These are phyloP conservation scores for Coffea humblotiana DNA, from an alignment of 305 asterid genomes.

Conservation along the genomic window DNA sequence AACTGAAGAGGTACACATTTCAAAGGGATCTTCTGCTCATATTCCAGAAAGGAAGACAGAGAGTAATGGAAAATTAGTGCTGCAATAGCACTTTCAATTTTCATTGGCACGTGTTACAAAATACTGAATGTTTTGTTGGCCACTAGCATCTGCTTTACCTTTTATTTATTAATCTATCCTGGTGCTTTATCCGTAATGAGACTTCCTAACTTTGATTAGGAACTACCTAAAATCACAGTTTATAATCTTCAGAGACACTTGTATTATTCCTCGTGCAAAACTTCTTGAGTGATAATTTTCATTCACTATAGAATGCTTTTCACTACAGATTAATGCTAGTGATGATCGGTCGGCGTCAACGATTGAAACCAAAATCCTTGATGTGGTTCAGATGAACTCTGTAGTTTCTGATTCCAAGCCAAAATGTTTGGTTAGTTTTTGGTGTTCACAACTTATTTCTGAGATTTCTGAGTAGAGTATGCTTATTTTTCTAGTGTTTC, in stretches of 20 bases:
- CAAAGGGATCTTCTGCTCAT: background rate
- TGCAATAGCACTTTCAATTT: background rate
- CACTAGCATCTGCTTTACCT: background rate
- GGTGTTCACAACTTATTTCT: constrained; percentile 22
- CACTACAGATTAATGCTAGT: constrained; percentile 90
- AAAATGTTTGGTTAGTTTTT: constrained; percentile 86
- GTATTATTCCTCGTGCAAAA: background rate
- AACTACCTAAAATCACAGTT: background rate
- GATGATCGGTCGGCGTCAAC: constrained; percentile 90
- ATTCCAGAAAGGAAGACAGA: background rate
- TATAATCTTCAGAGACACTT: background rate
- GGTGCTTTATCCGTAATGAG: background rate
- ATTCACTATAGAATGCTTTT: constrained; percentile 18
- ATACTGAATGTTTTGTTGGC: background rate
- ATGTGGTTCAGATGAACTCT: constrained; percentile 92
- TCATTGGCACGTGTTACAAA: background rate
- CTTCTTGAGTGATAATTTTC: background rate
- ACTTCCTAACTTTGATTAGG: background rate
- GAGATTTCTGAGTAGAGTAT: background rate
- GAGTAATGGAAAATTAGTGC: background rate
- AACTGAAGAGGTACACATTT: background rate
- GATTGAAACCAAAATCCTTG: constrained; percentile 85
- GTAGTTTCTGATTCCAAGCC: constrained; percentile 90
- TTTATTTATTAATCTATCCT: background rate
- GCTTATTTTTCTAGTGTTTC: constrained; percentile 2